These are phyloP conservation scores for Yamadazyma olivae DNA, from an alignment of 805 yeast species.

Conservation along the genomic window DNA sequence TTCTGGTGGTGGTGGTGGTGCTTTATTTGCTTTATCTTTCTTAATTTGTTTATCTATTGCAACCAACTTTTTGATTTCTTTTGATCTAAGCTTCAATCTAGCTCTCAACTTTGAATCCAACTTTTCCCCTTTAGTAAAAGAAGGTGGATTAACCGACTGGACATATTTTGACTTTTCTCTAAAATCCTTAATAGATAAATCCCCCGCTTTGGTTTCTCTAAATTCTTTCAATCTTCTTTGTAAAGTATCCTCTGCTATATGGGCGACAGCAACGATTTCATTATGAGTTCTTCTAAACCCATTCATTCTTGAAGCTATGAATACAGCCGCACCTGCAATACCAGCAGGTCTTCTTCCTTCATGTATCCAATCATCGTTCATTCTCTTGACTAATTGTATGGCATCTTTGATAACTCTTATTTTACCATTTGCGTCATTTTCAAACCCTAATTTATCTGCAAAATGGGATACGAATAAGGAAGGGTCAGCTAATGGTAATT, in stretches of 20 bases:
- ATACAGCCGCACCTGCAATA: constrained; percentile 92
- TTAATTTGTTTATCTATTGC: neutral
- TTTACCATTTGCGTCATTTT: constrained; percentile 45
- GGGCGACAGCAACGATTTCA: constrained; percentile 93
- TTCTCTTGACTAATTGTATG: constrained; percentile 76
- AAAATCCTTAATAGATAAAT: constrained; percentile 69
- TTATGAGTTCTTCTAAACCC: constrained; percentile 87
- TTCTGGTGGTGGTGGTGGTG: no score
- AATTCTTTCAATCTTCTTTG: constrained; percentile 90
- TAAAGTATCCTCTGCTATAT: constrained; percentile 90
- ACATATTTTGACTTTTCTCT: constrained; percentile 44
- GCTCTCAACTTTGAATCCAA: constrained; percentile 1
- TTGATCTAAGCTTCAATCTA: constrained; percentile 1
- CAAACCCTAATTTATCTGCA: constrained; percentile 82
- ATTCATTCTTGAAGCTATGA: constrained; percentile 96
- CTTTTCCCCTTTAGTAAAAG: constrained; percentile 56
- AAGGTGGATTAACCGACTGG: constrained; percentile 73
- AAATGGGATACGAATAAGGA: constrained; percentile 91
- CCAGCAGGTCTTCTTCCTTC: constrained; percentile 99
- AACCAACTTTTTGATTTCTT: constrained; percentile 1
- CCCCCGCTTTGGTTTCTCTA: constrained; percentile 70
- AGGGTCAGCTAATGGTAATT: constrained; percentile 89
- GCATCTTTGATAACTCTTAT: constrained; percentile 80
- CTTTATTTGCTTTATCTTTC: constrained; percentile 2
- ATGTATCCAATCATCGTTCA: constrained; percentile 94